Evolutionary conservation across 768 basidiomycete species (phyloP), one percentile per base, ranked within the genome.

Genomic region (Pisolithus sp.): DNA sequence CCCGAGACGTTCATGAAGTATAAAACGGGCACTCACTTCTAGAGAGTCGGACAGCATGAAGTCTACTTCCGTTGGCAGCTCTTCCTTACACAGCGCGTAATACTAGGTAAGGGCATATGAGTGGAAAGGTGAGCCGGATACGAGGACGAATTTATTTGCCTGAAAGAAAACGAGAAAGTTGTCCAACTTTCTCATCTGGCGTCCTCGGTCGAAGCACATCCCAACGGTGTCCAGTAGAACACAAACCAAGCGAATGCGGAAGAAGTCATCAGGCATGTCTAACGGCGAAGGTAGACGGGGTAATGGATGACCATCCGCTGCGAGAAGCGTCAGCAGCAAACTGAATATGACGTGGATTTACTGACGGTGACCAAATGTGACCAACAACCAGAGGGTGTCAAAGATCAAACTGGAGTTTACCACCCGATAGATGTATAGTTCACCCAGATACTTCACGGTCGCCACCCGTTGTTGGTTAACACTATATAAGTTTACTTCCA

Each of bases 11-110:
- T 26, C 4, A 45, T 40, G 38, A 20, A 45, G 39, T 4, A 2
- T 44, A 48, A 24, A 42, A 49, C 23, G 30, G 30, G 17, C 4
- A 53, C 71, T 58, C 57, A 92, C 92, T 73, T 98, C 94, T 8
- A 99, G 68, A 1, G 95, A 96, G 67, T 99, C 96, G 0, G 83
- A 82, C 7, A 96, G 68, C 92, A 97, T 95, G 69, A 98, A 99
- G 49, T 96, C 94, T 10, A 96, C 87, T 56, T 99, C 96, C 93
- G 97, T 94, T 0, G 96, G 86, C n/a, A 94, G 67, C 21, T 82
- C 74, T 42, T 84, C 78, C 70, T 99, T 99, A 73, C 89, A 90
- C n/a, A 85, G 76, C 15, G 89, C 75, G 66, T 98, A 99, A 53
- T 93, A 85, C 81, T 85, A 53, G 46, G 20, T 36, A 36, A 26